Evolutionary conservation across 2,329 filamentous ascomycete genomes (phyloP).

Genomic region (Didymella keratinophila): DNA sequence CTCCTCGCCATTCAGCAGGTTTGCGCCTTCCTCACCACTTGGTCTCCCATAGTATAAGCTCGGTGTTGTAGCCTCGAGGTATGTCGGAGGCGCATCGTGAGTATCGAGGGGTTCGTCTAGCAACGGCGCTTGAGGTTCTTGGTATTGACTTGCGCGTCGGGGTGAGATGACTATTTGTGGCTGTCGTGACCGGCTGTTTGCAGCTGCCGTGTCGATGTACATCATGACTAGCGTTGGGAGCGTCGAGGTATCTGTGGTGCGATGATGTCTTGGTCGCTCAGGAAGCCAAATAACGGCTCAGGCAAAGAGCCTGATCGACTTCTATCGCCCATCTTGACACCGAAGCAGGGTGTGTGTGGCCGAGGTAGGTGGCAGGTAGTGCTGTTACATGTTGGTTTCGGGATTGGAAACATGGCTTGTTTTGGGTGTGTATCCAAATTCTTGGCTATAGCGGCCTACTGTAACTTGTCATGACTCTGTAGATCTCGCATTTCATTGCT

Average conservation of each 20-base stretch:
- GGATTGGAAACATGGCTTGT: slow-evolving; percentile 36
- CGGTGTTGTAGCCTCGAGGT: slow-evolving; percentile 48
- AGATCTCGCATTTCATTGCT: no score
- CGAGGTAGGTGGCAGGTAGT: slow-evolving; percentile 10
- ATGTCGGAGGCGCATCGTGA: slow-evolving; percentile 37
- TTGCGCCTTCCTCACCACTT: slow-evolving; percentile 42
- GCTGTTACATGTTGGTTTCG: slow-evolving; percentile 40
- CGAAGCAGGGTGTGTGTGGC: slow-evolving; percentile 4
- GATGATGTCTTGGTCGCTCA: neutral
- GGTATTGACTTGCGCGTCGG: slow-evolving; percentile 23
- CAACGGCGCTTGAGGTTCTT: slow-evolving; percentile 34
- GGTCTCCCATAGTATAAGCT: slow-evolving; percentile 37
- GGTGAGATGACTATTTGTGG: slow-evolving; percentile 30
- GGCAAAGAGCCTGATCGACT: slow-evolving; percentile 12
- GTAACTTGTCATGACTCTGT: neutral
- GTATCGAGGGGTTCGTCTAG: slow-evolving; percentile 38
- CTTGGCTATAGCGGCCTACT: slow-evolving; percentile 1
- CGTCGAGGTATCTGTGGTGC: neutral
- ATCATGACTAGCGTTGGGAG: slow-evolving; percentile 24
- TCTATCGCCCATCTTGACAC: neutral
- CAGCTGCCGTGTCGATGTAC: slow-evolving; percentile 47
- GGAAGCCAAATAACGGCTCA: neutral
- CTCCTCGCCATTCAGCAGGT: slow-evolving; percentile 33
- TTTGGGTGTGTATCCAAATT: slow-evolving; percentile 23
- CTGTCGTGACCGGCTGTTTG: slow-evolving; percentile 35